Evolutionary conservation across 139 green algal species (phyloP), one percentile per base, ranked within the genome.

Genomic region (Chlamydomonas sphaeroides): DNA sequence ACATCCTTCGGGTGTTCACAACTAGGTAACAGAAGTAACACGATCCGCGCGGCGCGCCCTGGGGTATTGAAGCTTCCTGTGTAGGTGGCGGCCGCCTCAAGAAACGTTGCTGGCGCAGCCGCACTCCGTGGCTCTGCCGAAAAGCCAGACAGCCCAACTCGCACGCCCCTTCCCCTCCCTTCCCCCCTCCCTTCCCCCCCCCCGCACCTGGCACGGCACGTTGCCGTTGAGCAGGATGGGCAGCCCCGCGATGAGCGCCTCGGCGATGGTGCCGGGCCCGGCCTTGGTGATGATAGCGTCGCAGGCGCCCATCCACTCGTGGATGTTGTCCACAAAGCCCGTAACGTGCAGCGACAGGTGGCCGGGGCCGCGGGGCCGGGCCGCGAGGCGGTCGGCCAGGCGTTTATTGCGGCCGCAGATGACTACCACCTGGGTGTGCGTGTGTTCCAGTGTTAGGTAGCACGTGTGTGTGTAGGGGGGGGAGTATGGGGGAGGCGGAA

Each of bases 221-320:
- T 96, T 98, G 69, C 92, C 95, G 77, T 99, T 99, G 66, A 99
- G 92, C 57, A 99, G 89, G 86, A 99, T 95, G 56, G 97, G 97
- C 71, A 99, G 93, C 1, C 97, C 96, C 39, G 88, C 93, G 75
- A 98, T 98, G 76, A 99, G 92, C 49, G 96, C 93, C 89, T 99
- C 97, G 21, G 95, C 97, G 76, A 99, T 99, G 65, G 97, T 99
- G 69, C 97, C 97, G 0, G 97, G 97, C 1, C 97, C 92, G 23
- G 94, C 93, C 91, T 97, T 97, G 41, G 94, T 98, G 87, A 98
- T 95, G 85, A 98, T 95, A 63, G 85, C 84, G 85, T 99, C 95
- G 36, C 78, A 92, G 0, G 96, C 96, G 8, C 53, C 88, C 96
- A 99, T 99, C 89, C 92, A 96, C 88, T 98, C 94, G 30, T 93